Evolutionary conservation across 2,329 filamentous ascomycete genomes (phyloP).

Genomic region (Aspergillus eucalypticola): DNA sequence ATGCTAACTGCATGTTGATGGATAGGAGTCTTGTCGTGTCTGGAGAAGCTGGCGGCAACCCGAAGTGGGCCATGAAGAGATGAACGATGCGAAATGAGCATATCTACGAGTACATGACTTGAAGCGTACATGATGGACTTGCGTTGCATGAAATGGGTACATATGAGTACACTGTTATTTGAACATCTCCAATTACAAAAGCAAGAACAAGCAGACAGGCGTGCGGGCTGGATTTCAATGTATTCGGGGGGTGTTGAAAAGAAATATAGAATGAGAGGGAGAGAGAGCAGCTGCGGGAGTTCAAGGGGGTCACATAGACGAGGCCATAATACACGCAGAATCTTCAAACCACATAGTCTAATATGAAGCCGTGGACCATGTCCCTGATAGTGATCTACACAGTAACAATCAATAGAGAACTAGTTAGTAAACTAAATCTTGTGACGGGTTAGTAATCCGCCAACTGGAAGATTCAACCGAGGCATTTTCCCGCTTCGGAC

Average conservation of each 20-base stretch:
- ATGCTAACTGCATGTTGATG: conserved; percentile 18
- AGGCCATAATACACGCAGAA: background rate
- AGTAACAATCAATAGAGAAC: no score
- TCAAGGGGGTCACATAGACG: background rate
- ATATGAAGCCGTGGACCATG: no score
- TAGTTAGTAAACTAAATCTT: no score
- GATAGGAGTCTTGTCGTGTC: conserved; percentile 53
- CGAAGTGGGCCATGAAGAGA: background rate
- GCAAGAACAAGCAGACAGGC: background rate
- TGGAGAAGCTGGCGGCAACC: conserved; percentile 51
- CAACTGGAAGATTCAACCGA: no score
- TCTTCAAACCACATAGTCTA: background rate
- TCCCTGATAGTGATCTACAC: no score
- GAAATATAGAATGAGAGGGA: no score
- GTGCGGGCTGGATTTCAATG: background rate
- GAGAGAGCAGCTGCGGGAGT: background rate
- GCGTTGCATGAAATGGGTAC: background rate
- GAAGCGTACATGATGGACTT: no score
- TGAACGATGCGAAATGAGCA: conserved; percentile 3
- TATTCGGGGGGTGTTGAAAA: background rate
- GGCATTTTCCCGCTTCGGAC: no score
- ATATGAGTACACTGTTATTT: background rate
- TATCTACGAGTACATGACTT: background rate
- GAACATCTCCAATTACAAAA: background rate
- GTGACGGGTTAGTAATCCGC: no score